phyloP scores from a whole-genome alignment of 257 asterid species.

The Cordia subcordata region DNA sequence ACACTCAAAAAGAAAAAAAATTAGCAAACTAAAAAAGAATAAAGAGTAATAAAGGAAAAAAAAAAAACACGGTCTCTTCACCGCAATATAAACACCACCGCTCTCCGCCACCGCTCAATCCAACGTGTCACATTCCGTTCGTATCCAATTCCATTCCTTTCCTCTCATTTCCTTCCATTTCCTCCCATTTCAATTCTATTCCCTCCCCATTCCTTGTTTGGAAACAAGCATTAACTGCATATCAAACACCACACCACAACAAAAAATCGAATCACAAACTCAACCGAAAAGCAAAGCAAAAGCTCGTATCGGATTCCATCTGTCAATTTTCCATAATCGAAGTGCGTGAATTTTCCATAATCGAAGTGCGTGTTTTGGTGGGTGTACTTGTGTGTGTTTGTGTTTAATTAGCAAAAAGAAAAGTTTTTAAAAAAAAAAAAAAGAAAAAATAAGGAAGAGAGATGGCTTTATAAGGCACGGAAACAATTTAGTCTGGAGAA shows the following conservation, averaged over 20 bases:
- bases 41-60: too few relatives aligned
- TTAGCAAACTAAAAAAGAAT: too few relatives aligned
- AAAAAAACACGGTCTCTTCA: background rate
- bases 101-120: background rate
- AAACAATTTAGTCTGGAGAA: slow-evolving; percentile 18
- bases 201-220: too few relatives aligned
- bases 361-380: background rate
- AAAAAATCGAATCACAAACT: too few relatives aligned
- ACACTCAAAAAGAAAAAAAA: background rate
- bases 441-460: too few relatives aligned
- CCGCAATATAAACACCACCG: background rate
- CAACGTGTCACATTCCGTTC: slow-evolving; percentile 2
- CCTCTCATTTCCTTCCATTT: background rate
- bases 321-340: background rate
- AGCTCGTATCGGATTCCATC: slow-evolving; percentile 29
- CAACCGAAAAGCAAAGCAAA: too few relatives aligned
- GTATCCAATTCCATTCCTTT: slow-evolving; percentile 4
- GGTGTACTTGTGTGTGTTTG: background rate
- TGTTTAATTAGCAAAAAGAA: background rate
- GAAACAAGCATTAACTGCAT: too few relatives aligned
- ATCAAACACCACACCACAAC: too few relatives aligned
- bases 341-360: background rate
- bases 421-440: too few relatives aligned
- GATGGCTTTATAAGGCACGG: background rate
- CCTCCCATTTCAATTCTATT: too few relatives aligned